Evolutionary conservation across 2,329 filamentous ascomycete genomes (phyloP).

Genomic region (Didymellaceae sp.): DNA sequence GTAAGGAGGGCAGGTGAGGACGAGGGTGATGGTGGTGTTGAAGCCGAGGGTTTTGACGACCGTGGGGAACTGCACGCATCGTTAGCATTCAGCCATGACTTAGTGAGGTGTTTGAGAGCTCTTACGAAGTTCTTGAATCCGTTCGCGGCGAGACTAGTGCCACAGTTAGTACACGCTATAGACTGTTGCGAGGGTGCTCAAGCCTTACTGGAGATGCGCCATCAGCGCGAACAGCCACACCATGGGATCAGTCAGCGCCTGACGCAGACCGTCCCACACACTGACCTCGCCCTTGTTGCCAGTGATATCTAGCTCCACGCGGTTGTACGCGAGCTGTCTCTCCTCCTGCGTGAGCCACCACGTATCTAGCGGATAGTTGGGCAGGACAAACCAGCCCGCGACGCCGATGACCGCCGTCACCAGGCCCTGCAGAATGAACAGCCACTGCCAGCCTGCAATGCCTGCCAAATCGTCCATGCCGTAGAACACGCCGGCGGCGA

Average conservation of each 20-base stretch:
- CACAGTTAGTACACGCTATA: neutral
- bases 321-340: conserved; percentile 44
- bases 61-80: too few species aligned
- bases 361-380: conserved; percentile 46
- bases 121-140: conserved; percentile 60
- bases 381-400: conserved; percentile 50
- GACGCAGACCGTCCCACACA: conserved; percentile 56
- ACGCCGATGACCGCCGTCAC: conserved; percentile 39
- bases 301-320: conserved; percentile 55
- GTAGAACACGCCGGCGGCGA: conserved; percentile 25
- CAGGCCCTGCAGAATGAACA: conserved; percentile 35
- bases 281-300: conserved; percentile 52
- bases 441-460: conserved; percentile 26
- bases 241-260: conserved; percentile 58
- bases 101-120: too few species aligned
- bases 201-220: conserved; percentile 46
- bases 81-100: too few species aligned
- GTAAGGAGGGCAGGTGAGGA: conserved; percentile 51
- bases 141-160: conserved; percentile 26
- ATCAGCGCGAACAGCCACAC: conserved; percentile 62
- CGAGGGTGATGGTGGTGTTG: conserved; percentile 60
- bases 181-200: too few species aligned
- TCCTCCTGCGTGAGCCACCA: conserved; percentile 55
- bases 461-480: conserved; percentile 46
- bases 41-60: conserved; percentile 69